Conservation (phyloP, 2,329 filamentous ascomycete species). For the Cladobotryum mycophilum region DNA sequence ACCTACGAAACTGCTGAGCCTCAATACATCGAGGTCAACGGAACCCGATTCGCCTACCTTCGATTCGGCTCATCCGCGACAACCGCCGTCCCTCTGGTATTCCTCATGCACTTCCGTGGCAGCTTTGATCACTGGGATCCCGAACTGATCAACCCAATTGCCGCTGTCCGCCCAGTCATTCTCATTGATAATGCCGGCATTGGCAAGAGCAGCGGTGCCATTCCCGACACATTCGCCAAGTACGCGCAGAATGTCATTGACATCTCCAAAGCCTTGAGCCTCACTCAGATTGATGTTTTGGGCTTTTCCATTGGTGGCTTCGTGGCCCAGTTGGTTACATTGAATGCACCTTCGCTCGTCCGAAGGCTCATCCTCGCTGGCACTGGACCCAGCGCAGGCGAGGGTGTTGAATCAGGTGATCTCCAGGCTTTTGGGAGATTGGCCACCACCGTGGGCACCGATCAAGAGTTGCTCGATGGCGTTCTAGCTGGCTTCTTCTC, state of each 20-base stretch:
- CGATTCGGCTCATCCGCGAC: not conserved
- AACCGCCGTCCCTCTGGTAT: not conserved
- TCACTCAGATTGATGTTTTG: slow-evolving; percentile 32
- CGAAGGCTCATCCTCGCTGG: slow-evolving; percentile 40
- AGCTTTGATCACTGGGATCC: slow-evolving; percentile 34
- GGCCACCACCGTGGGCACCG: not conserved
- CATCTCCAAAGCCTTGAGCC: slow-evolving; percentile 31
- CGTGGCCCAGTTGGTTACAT: slow-evolving; percentile 38
- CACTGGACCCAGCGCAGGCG: slow-evolving; percentile 32
- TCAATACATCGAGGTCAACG: slow-evolving; percentile 4
- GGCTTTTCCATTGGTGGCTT: slow-evolving; percentile 47
- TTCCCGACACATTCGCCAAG: slow-evolving; percentile 25
- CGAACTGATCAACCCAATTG: slow-evolving; percentile 38
- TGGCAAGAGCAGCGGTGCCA: slow-evolving; percentile 36
- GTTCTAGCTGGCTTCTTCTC: slow-evolving; percentile 25
- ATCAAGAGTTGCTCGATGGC: not conserved
- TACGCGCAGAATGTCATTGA: slow-evolving; percentile 29
- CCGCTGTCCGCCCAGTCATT: slow-evolving; percentile 35
- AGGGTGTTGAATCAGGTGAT: slow-evolving; percentile 21
- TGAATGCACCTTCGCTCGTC: slow-evolving; percentile 31
- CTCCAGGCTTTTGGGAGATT: slow-evolving; percentile 18
- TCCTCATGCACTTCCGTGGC: not conserved
- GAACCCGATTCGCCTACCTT: slow-evolving; percentile 4
- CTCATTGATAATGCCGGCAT: slow-evolving; percentile 44
- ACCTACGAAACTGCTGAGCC: slow-evolving; percentile 7